These are phyloP conservation scores for Metschnikowia continentalis DNA, from an alignment of 805 yeast genomes.

Conservation along the genomic window DNA sequence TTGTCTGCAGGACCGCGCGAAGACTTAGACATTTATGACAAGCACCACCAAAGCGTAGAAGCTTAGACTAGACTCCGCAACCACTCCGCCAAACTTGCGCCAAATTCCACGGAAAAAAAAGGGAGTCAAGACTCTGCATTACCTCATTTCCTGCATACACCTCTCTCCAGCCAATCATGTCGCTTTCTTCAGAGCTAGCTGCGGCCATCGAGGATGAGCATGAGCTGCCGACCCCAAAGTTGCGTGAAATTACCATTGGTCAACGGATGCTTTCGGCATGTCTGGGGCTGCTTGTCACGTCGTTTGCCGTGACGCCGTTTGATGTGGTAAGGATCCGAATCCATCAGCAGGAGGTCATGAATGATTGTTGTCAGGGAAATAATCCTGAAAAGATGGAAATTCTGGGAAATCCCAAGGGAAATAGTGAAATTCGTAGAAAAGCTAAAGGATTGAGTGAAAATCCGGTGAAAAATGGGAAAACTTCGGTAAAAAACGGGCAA, in stretches of 20 bases:
- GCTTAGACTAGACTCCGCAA: too few relatives aligned
- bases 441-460: too few relatives aligned
- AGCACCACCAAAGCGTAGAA: too few relatives aligned
- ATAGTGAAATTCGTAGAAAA: neutral
- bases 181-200: slow-evolving; percentile 38
- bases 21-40: too few relatives aligned
- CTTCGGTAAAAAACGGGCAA: too few relatives aligned
- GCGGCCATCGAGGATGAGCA: slow-evolving; percentile 36
- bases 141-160: neutral
- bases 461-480: too few relatives aligned
- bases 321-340: slow-evolving; percentile 75
- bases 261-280: slow-evolving; percentile 80
- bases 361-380: slow-evolving; percentile 8
- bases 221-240: neutral
- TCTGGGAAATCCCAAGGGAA: neutral
- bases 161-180: slow-evolving; percentile 20
- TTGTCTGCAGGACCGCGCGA: too few relatives aligned
- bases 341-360: slow-evolving; percentile 68
- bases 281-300: slow-evolving; percentile 68
- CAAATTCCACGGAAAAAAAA: too few relatives aligned
- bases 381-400: neutral
- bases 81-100: too few relatives aligned
- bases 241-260: slow-evolving; percentile 39
- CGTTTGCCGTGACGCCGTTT: slow-evolving; percentile 72
- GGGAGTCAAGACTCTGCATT: too few relatives aligned